Base-by-base conservation (phyloP, 164 flowering plant species). In the Aristolochia fimbriata region DNA sequence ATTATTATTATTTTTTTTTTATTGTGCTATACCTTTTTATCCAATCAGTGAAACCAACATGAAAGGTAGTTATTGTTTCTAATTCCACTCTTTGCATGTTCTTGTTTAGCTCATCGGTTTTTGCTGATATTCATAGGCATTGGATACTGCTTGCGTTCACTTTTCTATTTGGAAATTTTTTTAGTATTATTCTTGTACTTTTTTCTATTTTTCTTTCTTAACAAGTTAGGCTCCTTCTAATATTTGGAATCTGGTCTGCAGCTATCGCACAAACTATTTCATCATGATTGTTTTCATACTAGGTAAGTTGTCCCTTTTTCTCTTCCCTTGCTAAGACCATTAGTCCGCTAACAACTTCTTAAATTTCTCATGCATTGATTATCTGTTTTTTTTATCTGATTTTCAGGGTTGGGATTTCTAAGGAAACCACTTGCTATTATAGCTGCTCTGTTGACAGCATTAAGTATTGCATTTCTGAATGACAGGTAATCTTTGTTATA, bases 181-280 rank as follows among this genome's bases (percentile, higher is more conserved):
- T 48, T 14, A 2, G 13, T 43, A 15, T 6, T 49, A 23, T 13
- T 59, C 17, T 15, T 25, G 6, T 47, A 2, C 30, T 37, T 37
- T 37, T 37, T 37, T 48, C 10, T 21, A 49, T 49, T n/a, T 49
- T 6, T 21, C 19, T 6, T 27, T 9, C 21, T 20, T 57, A 47
- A 15, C 6, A 16, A 16, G 20, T 49, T 17, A 17, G 19, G n/a
- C 7, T 6, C 10, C 43, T 37, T 37, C 1, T 49, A 21, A 8
- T 49, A n/a, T 49, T 16, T 49, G 52, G 8, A 15, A 16, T 16
- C 19, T 49, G 52, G 52, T 49, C 9, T 77, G 79, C 94, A 91
- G 98, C 82, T 91, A 88, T 56, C 62, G 98, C 64, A 88, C 96
- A 1, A 85, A 88, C 70, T 88, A 91, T 70, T 88, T 91, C 80